A percentile compares a stretch with the other conserved stretches of the same genome.
These are phyloP conservation scores for Lanzia echinophila DNA, from an alignment of 2,329 filamentous ascomycete species.

Conservation along the genomic window DNA sequence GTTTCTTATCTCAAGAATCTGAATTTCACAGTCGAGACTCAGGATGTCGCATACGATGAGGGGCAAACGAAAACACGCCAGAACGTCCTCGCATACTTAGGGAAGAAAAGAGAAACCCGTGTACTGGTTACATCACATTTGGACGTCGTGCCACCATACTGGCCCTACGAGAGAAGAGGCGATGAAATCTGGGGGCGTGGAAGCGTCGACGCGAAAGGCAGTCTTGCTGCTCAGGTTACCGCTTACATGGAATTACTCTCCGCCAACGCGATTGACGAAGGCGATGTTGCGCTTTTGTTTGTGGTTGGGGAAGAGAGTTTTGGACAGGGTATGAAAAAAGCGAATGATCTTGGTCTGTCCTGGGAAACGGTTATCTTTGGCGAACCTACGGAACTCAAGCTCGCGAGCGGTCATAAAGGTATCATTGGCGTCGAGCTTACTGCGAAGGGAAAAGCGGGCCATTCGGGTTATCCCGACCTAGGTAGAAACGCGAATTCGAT, in stretches of 20 bases:
- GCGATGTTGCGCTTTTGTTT: conserved; percentile 54
- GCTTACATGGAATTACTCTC: conserved; percentile 53
- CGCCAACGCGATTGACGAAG: conserved; percentile 34
- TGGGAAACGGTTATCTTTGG: conserved; percentile 79
- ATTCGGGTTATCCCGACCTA: conserved; percentile 89
- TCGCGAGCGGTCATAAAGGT: conserved; percentile 90
- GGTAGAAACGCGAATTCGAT: conserved; percentile 80
- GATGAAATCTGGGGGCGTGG: conserved; percentile 63
- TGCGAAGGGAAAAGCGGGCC: conserved; percentile 70
- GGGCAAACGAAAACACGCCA: conserved; percentile 23
- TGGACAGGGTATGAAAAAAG: conserved; percentile 71
- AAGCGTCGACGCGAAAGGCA: conserved; percentile 64
- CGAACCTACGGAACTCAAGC: conserved; percentile 83
- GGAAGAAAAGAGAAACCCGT: conserved; percentile 41
- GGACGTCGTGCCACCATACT: conserved; percentile 52
- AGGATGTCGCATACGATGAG: conserved; percentile 34
- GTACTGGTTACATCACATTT: conserved; percentile 57
- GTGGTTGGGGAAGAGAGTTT: conserved; percentile 78
- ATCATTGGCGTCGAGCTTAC: conserved; percentile 60
- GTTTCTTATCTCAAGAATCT: conserved; percentile 47
- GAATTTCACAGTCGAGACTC: conserved; percentile 57
- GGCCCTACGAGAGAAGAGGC: conserved; percentile 32
- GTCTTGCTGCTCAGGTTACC: conserved; percentile 66
- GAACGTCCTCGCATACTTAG: conserved; percentile 58
- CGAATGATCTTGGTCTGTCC: conserved; percentile 41